phyloP scores from a whole-genome alignment of 2,329 filamentous ascomycete species.

The Colletotrichum paranaense region DNA sequence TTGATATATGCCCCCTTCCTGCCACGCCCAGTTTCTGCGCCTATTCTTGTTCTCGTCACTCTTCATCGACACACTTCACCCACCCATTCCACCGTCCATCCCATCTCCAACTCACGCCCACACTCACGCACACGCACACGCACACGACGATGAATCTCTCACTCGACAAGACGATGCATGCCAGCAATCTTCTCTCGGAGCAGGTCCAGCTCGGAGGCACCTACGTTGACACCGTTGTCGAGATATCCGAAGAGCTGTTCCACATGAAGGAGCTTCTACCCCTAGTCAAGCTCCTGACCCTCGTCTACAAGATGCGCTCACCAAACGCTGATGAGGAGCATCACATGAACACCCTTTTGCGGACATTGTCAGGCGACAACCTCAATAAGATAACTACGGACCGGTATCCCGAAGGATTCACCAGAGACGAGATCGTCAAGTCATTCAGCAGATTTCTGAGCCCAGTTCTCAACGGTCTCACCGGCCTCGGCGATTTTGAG shows the following conservation, averaged over 20 bases:
- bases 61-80: neutral
- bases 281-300: conserved; percentile 47
- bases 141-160: conserved; percentile 16
- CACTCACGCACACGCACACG: too few relatives aligned
- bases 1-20: conserved; percentile 12
- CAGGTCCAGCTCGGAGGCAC: conserved; percentile 24
- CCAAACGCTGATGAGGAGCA: conserved; percentile 41
- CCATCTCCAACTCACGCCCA: too few relatives aligned
- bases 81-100: neutral
- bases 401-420: conserved; percentile 29
- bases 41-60: neutral
- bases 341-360: conserved; percentile 48
- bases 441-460: conserved; percentile 45
- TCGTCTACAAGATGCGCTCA: conserved; percentile 45
- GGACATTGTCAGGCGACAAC: conserved; percentile 38
- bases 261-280: conserved; percentile 45
- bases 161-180: conserved; percentile 11
- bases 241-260: conserved; percentile 45
- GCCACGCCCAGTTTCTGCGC: neutral
- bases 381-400: conserved; percentile 33
- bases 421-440: conserved; percentile 42
- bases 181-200: conserved; percentile 21
- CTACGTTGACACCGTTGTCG: conserved; percentile 43
- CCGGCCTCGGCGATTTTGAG: conserved; percentile 47
- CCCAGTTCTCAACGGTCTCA: conserved; percentile 49